These are phyloP conservation scores for Elaphomyces granulatus DNA, from an alignment of 495 filamentous ascomycete species.

Conservation along the genomic window DNA sequence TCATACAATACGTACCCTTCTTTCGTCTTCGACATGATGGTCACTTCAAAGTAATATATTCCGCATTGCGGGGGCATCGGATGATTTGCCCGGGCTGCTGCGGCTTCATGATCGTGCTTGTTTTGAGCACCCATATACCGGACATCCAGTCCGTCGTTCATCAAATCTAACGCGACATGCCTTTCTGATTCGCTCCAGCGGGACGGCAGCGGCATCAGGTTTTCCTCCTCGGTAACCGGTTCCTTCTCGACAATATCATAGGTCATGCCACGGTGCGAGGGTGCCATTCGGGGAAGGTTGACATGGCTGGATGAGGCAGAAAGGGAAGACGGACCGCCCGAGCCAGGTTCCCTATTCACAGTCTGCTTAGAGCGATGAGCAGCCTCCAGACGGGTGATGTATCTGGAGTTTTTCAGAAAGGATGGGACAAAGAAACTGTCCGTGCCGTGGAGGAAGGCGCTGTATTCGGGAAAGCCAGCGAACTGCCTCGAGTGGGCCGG, in stretches of 20 bases:
- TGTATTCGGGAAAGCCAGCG: constrained; percentile 30
- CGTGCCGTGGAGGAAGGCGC: constrained; percentile 18
- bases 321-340: constrained; percentile 28
- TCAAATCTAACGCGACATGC: constrained; percentile 54
- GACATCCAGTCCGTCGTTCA: constrained; percentile 62
- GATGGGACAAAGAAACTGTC: constrained; percentile 58
- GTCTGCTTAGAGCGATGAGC: constrained; percentile 44
- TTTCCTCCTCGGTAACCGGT: constrained; percentile 37
- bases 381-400: constrained; percentile 59
- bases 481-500: constrained; percentile 50
- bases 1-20: constrained; percentile 65
- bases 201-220: constrained; percentile 54
- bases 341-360: constrained; percentile 33
- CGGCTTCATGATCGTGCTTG: constrained; percentile 67
- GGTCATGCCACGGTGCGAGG: constrained; percentile 67
- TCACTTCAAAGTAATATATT: constrained; percentile 93
- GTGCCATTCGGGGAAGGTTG: constrained; percentile 49
- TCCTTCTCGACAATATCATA: constrained; percentile 77
- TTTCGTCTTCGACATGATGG: constrained; percentile 67
- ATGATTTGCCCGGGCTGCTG: constrained; percentile 69
- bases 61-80: constrained; percentile 86
- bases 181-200: constrained; percentile 75
- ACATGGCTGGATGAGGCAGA: constrained; percentile 49
- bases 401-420: constrained; percentile 64
- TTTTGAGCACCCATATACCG: constrained; percentile 51